phyloP scores from a whole-genome alignment of 768 basidiomycete genomes.

The Cyclocybe cylindracea region DNA sequence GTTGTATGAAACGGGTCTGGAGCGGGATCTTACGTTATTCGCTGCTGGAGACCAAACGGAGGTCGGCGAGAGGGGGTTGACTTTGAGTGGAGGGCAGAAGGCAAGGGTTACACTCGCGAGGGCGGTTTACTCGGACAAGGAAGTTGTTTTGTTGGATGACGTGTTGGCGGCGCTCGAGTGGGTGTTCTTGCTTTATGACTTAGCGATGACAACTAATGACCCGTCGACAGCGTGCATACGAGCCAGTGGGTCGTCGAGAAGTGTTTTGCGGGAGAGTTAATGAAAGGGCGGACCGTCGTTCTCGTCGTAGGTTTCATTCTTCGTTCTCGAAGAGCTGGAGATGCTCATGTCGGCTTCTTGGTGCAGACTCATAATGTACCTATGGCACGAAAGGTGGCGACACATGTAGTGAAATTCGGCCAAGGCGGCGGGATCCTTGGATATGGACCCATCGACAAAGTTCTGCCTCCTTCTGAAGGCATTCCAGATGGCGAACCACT shows the following conservation, averaged over 20 bases:
- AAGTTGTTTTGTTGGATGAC: conserved; percentile 71
- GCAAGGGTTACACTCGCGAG: conserved; percentile 47
- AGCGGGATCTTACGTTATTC: conserved; percentile 67
- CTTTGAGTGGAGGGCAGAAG: conserved; percentile 42
- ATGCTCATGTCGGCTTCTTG: neutral
- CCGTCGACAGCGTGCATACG: conserved; percentile 59
- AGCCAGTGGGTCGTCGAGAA: conserved; percentile 79
- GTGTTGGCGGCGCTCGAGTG: conserved; percentile 63
- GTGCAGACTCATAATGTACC: conserved; percentile 48
- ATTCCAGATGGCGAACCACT: conserved; percentile 46
- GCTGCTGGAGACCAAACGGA: conserved; percentile 66
- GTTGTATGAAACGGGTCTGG: conserved; percentile 69
- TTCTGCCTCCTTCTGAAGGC: conserved; percentile 33
- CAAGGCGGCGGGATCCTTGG: conserved; percentile 50
- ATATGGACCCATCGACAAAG: conserved; percentile 50
- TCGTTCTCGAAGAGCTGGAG: neutral
- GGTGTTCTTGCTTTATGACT: conserved; percentile 1
- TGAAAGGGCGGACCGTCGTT: conserved; percentile 77
- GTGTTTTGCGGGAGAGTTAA: conserved; percentile 76
- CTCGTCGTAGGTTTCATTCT: conserved; percentile 54
- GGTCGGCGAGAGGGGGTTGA: conserved; percentile 70
- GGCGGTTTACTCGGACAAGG: conserved; percentile 49
- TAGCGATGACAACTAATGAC: neutral
- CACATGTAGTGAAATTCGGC: conserved; percentile 57
- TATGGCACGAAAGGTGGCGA: conserved; percentile 50